phyloP scores from a whole-genome alignment of 768 basidiomycete species.

The Cytidiella melzeri region DNA sequence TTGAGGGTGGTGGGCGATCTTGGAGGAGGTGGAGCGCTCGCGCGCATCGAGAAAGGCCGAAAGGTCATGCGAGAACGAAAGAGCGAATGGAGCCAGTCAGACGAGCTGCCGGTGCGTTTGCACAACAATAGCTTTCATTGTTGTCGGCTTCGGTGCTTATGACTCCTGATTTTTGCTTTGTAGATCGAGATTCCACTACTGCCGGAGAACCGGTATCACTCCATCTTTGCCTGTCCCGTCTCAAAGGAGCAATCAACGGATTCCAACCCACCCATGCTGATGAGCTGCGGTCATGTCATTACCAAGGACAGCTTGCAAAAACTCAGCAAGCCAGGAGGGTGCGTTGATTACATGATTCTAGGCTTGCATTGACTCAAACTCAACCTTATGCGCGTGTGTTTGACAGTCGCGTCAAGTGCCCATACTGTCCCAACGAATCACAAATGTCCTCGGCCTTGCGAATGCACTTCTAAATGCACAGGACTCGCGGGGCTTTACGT shows the following conservation, averaged over 20 bases:
- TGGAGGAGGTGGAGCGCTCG: conserved; percentile 86
- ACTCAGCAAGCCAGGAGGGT: conserved; percentile 80
- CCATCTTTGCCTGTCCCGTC: conserved; percentile 95
- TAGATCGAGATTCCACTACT: conserved; percentile 93
- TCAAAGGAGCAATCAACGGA: conserved; percentile 96
- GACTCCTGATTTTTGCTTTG: neutral
- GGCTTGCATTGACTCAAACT: no score
- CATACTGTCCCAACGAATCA: conserved; percentile 90
- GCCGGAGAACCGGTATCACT: conserved; percentile 87
- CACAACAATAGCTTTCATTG: neutral
- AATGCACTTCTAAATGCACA: conserved; percentile 51
- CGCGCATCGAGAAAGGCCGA: conserved; percentile 89
- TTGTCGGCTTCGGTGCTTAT: conserved; percentile 10
- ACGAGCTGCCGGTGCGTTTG: conserved; percentile 76
- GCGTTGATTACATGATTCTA: conserved; percentile 34
- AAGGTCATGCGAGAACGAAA: conserved; percentile 90
- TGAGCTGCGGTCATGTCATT: conserved; percentile 93
- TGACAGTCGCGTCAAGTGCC: conserved; percentile 86
- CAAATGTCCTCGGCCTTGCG: conserved; percentile 46
- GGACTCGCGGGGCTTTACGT: neutral
- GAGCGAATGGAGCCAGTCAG: conserved; percentile 86
- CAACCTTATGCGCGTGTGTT: neutral
- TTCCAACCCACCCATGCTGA: conserved; percentile 96
- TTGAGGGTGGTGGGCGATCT: conserved; percentile 88
- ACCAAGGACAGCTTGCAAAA: conserved; percentile 88